Conservation (phyloP, 2,329 filamentous ascomycete species). For the Diaporthe batatas region DNA sequence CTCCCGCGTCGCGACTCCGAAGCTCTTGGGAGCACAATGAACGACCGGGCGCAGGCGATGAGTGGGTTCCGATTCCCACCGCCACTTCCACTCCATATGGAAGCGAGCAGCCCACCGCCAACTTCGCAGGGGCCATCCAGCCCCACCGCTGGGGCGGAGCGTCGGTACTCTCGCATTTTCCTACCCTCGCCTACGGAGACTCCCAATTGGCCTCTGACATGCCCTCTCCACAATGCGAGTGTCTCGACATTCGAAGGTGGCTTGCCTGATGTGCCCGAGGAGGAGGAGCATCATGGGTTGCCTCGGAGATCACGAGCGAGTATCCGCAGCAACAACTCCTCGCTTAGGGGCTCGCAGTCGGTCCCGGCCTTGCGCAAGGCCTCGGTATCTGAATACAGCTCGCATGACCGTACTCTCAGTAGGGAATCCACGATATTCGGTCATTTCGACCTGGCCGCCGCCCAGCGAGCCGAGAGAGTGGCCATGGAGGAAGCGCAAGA, state of each 20-base stretch:
- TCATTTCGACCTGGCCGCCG: conserved; percentile 55
- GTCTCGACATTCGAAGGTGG: conserved; percentile 54
- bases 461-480: conserved; percentile 51
- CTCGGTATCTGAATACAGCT: conserved; percentile 33
- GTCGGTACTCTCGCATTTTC: conserved; percentile 55
- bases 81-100: conserved; percentile 52
- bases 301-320: conserved; percentile 58
- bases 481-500: conserved; percentile 46
- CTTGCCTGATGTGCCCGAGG: conserved; percentile 72
- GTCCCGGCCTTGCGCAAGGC: conserved; percentile 55
- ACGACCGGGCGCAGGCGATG: conserved; percentile 61
- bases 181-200: conserved; percentile 53
- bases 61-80: conserved; percentile 61
- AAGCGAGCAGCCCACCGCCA: conserved; percentile 45
- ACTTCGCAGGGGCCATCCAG: conserved; percentile 49
- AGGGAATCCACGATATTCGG: conserved; percentile 67
- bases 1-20: conserved; percentile 60
- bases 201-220: conserved; percentile 59
- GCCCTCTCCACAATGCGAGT: conserved; percentile 49
- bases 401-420: conserved; percentile 55
- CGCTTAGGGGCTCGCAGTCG: conserved; percentile 67
- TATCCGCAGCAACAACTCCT: conserved; percentile 62
- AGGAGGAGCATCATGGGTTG: conserved; percentile 65
- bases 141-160: conserved; percentile 46
- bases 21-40: conserved; percentile 49